Conservation (phyloP, 805 yeast genomes). For the Candida ficus region DNA sequence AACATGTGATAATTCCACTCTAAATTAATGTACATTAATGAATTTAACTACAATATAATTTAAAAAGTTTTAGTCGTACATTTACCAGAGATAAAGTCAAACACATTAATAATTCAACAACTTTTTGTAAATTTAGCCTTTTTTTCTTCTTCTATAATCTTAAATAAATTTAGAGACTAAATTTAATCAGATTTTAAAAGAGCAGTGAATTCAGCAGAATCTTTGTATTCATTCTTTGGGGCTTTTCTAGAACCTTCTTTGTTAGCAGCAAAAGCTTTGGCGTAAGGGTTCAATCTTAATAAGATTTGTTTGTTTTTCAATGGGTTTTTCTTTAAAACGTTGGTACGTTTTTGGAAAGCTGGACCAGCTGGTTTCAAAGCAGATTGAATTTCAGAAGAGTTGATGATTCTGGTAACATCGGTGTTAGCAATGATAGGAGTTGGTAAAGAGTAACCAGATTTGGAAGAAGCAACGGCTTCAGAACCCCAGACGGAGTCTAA, state of each 20-base stretch:
- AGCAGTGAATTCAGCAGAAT: constrained; percentile 63
- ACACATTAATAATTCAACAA: constrained; percentile 3
- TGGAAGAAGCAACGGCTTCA: constrained; percentile 75
- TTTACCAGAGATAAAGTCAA: background rate
- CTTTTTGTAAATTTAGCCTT: background rate
- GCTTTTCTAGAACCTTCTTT: constrained; percentile 83
- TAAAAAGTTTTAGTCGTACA: constrained; percentile 1
- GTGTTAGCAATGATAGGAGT: constrained; percentile 90
- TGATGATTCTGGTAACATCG: constrained; percentile 94
- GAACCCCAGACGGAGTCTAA: constrained; percentile 97
- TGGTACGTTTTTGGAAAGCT: constrained; percentile 86
- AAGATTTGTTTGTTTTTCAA: constrained; percentile 98
- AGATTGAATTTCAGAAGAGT: constrained; percentile 98
- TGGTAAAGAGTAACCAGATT: constrained; percentile 91
- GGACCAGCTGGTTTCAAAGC: constrained; percentile 96
- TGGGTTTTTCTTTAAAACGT: constrained; percentile 98
- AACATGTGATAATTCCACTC: no score
- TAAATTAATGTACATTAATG: no score
- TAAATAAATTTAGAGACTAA: background rate
- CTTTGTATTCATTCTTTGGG: no score
- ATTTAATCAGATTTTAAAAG: constrained; percentile 59
- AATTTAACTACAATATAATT: background rate
- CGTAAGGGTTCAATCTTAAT: constrained; percentile 99
- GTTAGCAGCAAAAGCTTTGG: constrained; percentile 92
- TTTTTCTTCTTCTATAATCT: background rate